Evolutionary conservation across 495 filamentous ascomycete genomes (phyloP), one percentile per base, ranked within the genome.

Genomic region (Platismatia glauca): DNA sequence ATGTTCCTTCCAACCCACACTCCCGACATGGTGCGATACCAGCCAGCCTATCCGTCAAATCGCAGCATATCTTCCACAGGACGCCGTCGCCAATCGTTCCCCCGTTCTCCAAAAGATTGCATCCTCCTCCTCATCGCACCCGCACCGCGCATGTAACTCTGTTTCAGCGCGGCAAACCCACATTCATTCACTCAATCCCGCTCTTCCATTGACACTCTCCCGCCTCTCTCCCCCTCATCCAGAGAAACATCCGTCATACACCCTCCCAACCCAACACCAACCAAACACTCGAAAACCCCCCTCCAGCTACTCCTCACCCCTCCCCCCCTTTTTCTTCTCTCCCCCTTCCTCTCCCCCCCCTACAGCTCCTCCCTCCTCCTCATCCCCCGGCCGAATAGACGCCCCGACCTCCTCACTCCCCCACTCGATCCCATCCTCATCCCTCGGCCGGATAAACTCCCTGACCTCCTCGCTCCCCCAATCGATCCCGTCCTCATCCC

Each of bases 401-500:
- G n/a, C n/a, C n/a, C n/a, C n/a, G n/a, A n/a, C n/a, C n/a, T n/a
- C n/a, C n/a, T n/a, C n/a, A n/a, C n/a, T n/a, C n/a, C n/a, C n/a
- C n/a, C n/a, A n/a, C n/a, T n/a, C n/a, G n/a, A n/a, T n/a, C n/a
- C n/a, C n/a, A n/a, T 59, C 57, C 38, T 46, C 57, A 6, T 31
- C 20, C 39, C n/a, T 46, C 12, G 57, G 57, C 3, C 22, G 18
- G 2, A 41, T 31, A 35, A 59, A 59, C 3, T 8, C 39, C 34
- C 57, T 46, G 16, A 44, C 57, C 15, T 31, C 38, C 27, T 59
- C 57, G 4, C 31, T 35, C 8, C 57, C 57, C 57, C 57, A 59
- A 35, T 59, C 57, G 13, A n/a, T 15, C 4, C 57, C 22, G 12
- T 46, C 57, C 13, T 53, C 50, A 16, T 53, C 50, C 50, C 50